Base-by-base conservation (phyloP, 768 basidiomycete genomes). In the Lentinula detonsa region DNA sequence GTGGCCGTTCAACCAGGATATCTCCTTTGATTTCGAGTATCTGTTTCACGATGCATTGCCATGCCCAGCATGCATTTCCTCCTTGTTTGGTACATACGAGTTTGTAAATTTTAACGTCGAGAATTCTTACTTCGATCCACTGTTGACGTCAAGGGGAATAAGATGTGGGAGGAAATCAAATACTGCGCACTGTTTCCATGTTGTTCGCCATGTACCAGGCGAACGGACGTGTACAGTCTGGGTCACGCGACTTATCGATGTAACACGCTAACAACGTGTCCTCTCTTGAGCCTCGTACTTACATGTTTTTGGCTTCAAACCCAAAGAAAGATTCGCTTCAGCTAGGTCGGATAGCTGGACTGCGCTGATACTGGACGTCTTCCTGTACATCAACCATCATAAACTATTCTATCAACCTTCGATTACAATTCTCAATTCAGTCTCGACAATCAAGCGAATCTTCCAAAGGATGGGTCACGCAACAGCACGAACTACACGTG, bases 401-500 rank as follows among this genome's bases (percentile, higher is more conserved):
- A 3, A 23, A 21, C 46, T 11, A 10, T 7, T 10, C 28, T 28
- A 10, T 51, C 28, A 16, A 34, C 11, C 13, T 56, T 43, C 40
- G 13, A 43, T 11, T 6, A 23, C 34, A 33, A 2, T 28, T n/a
- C 28, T 43, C 39, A 42, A 56, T 42, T 28, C 37, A 42, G 40
- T 42, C 40, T 18, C 40, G 37, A 37, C 18, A n/a, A 23, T 23
- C 40, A 18, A 8, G 15, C 43, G 16, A 21, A 40, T 56, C 11
- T n/a, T 8, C 42, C 37, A 43, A 39, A 39, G 37, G 37, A n/a
- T 5, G 3, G 37, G 37, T 56, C 23, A 56, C n/a, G 53, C 33
- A 40, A 28, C 18, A 56, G 57, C 57, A 59, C 57, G 23, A 15
- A 34, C 57, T 59, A 59, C 57, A 59, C 57, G 57, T 59, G 57